Percentiles rank a stretch among this genome's conserved stretches.
Evolutionary conservation across 306 rosid species (phyloP).

Genomic region (Delonix regia): DNA sequence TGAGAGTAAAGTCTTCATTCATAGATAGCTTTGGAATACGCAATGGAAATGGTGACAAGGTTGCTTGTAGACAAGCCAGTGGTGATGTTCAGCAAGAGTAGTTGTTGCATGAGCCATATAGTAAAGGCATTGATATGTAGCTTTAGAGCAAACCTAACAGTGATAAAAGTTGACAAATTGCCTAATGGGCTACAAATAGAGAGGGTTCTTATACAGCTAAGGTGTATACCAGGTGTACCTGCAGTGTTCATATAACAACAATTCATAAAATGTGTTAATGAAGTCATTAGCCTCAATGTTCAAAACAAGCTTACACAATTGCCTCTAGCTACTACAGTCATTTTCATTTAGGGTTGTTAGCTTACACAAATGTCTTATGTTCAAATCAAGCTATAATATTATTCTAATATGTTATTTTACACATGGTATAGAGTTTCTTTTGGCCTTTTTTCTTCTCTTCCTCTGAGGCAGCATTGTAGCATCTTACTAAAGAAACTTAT

Average conservation of each 20-base stretch:
- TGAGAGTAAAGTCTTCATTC: no score
- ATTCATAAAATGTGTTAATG: conserved; percentile 52
- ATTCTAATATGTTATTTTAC: background rate
- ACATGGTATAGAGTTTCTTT: background rate
- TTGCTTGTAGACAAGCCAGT: conserved; percentile 66
- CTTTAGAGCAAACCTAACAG: conserved; percentile 55
- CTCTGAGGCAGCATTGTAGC: background rate
- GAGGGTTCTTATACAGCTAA: conserved; percentile 34
- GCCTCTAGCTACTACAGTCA: conserved; percentile 55
- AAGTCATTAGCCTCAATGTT: conserved; percentile 54
- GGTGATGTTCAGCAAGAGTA: conserved; percentile 75
- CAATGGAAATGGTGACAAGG: conserved; percentile 59
- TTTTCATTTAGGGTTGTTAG: conserved; percentile 45
- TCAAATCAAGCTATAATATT: background rate
- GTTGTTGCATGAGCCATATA: conserved; percentile 54
- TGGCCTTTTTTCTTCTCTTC: background rate
- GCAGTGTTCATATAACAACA: conserved; percentile 57
- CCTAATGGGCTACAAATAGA: conserved; percentile 50
- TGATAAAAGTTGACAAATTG: conserved; percentile 46
- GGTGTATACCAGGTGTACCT: conserved; percentile 52
- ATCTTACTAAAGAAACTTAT: conserved; percentile 2
- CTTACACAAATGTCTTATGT: background rate
- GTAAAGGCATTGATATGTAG: conserved; percentile 45
- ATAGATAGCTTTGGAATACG: no score
- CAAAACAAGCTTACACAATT: conserved; percentile 46